Base-by-base conservation (phyloP, 345 rosid genomes). In the Citrus inodora region DNA sequence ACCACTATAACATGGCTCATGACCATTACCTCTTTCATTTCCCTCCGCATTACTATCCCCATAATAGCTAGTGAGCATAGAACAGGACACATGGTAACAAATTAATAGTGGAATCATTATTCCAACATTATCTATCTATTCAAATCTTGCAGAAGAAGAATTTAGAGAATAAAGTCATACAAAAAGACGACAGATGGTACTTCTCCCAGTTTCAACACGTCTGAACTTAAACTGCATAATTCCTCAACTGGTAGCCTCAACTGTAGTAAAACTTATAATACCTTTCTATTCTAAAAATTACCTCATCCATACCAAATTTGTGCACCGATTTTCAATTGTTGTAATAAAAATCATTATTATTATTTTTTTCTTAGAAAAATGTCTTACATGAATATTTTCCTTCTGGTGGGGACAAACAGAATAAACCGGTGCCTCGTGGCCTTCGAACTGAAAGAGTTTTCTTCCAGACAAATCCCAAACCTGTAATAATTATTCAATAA, bases 361-460 rank as follows among this genome's bases (percentile, higher is more conserved):
- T 46, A 9, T 42, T 10, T 3, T 46, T 46, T 46, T 11, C 58
- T 48, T 6, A 22, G 13, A 13, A 22, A 35, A 5, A 19, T 27
- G 16, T 70, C 67, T 75, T 46, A 85, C 87, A 78, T 85, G 87
- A 80, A 85, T 82, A 67, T 77, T 82, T 67, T 85, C 87, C 83
- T 80, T 85, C 48, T 74, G 82, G 69, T 85, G 87, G 30, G 87
- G 85, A 69, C 87, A 82, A 56, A 82, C 32, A 30, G 87, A 82
- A 72, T 82, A 82, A 25, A 85, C 83, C 19, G 87, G 83, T 8
- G 87, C 83, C n/a, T 85, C 87, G 11, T 85, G 87, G 46, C 87
- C 87, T 71, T 85, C 85, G 38, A 85, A 85, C 17, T 75, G 83
- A 63, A 76, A 85, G 56, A 77, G 78, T 32, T 78, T 85, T 71